Evolutionary conservation across 805 yeast species (phyloP), one percentile per base, ranked within the genome.

Genomic region (Blastobotrys peoriensis): DNA sequence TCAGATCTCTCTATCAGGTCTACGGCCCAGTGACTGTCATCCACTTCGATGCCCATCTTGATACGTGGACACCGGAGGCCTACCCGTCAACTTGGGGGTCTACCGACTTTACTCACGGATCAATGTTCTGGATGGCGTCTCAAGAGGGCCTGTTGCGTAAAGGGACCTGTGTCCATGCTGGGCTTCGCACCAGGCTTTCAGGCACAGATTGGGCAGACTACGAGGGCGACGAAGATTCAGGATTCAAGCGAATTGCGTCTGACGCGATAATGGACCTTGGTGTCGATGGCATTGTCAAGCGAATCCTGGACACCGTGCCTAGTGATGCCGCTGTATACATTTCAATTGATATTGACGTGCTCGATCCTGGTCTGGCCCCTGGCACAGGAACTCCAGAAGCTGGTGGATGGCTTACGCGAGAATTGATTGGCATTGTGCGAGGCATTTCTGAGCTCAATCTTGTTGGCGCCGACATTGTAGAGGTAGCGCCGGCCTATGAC

Each of bases 21-120:
- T 76, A 85, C 56, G 93, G 91, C 1, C 78, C 78, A 16, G 63
- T 86, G 40, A 78, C 86, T 18, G 79, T 86, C 30, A 75, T 86
- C 45, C 95, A 86, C 63, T 83, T 86, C 54, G 95, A 86, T 59
- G 91, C 93, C 10, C 94, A 85, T 64, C 70, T 85, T 52, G 94
- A 86, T 61, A 85, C 94, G 3, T 86, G 95, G 95, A 66, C 78
- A 34, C 93, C 94, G 8, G 70, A 74, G 41, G 81, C 81, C 57
- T 84, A 83, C 57, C 91, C 93, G 19, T 66, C 78, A 75, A 88
- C 91, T 61, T 79, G 50, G 93, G 87, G 86, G 27, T 67, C 77
- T 15, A 75, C 71, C 56, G 78, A 79, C 40, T 74, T 82, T 62
- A 86, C 84, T 35, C 95, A 86, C 58, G 95, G 95, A 3, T 80